Base-by-base conservation (phyloP, 257 asterid species). In the Solanum ossicruentum region DNA sequence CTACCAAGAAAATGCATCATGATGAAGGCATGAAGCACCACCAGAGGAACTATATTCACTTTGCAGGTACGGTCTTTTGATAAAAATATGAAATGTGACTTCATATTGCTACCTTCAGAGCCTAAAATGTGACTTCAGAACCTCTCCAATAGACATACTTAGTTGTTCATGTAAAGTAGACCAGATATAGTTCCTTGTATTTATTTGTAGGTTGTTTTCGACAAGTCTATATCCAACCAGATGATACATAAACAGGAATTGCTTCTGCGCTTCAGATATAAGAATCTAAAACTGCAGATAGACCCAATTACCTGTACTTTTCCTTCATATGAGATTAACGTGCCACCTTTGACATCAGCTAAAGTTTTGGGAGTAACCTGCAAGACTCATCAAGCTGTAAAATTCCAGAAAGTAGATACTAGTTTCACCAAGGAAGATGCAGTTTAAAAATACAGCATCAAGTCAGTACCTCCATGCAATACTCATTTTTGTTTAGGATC, bases 331-430 rank as follows among this genome's bases (percentile, higher is more conserved):
- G 97, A 92, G 90, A 97, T 97, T 71, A 97, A 90, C 41, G 99
- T 97, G 86, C 99, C 99, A 88, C 99, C 99, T 91, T 97, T 97
- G 79, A 97, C 99, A 72, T 97, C 99, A 86, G 99, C 99, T 83
- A 95, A 88, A 20, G 99, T 97, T 92, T 97, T 97, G 75, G 99
- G 99, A 60, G 99, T 97, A 87, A 97, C 99, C 99, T 97, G 95
- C 89, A 87, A 86, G 73, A 73, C 49, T 52, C 66, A 17, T 26
- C 45, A 28, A 52, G 28, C 20, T 52, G 65, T 78, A 16, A 52
- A 26, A 52, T 78, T 1, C 26, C 65, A 78, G 83, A 78, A 52
- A 52, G 23, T 77, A 52, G 21, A 51, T 16, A 52, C 45, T 5
- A 5, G 8, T 51, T 77, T 77, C 82, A 77, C 47, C 82, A 5